phyloP scores from a whole-genome alignment of 1,284 basidiomycete genomes.

The Ustilago trichophora region DNA sequence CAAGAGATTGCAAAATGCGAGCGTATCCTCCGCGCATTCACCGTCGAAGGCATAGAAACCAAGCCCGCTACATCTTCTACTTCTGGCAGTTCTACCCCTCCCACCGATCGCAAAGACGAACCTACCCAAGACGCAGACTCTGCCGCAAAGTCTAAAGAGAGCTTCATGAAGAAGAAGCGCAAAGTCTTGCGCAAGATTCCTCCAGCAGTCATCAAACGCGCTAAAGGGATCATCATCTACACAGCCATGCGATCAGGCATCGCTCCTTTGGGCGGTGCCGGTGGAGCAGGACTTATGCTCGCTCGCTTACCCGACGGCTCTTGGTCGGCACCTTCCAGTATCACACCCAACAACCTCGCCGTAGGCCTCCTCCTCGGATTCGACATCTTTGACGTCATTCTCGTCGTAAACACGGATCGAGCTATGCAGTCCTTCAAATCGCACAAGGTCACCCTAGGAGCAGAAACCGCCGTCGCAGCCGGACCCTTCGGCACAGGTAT shows the following conservation, averaged over 20 bases:
- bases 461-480: slow-evolving; percentile 70
- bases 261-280: slow-evolving; percentile 71
- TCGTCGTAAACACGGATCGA: slow-evolving; percentile 69
- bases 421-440: slow-evolving; percentile 70
- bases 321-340: slow-evolving; percentile 70
- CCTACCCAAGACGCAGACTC: slow-evolving; percentile 57
- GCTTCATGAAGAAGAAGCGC: slow-evolving; percentile 65
- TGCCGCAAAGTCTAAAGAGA: slow-evolving; percentile 43
- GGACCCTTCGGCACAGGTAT: slow-evolving; percentile 71
- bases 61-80: slow-evolving; percentile 9
- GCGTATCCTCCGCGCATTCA: slow-evolving; percentile 68
- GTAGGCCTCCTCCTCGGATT: slow-evolving; percentile 60
- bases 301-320: slow-evolving; percentile 57
- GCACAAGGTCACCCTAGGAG: slow-evolving; percentile 70
- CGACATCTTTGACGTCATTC: slow-evolving; percentile 61
- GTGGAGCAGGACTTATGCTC: slow-evolving; percentile 68
- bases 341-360: slow-evolving; percentile 70
- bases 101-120: slow-evolving; percentile 13
- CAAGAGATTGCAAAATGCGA: slow-evolving; percentile 71
- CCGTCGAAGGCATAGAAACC: slow-evolving; percentile 57
- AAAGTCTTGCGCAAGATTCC: slow-evolving; percentile 71
- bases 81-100: background rate
- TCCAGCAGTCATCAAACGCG: slow-evolving; percentile 68
- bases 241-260: slow-evolving; percentile 70
- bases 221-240: slow-evolving; percentile 69